These are phyloP conservation scores for Monascus purpureus DNA, from an alignment of 495 filamentous ascomycete genomes.

Conservation along the genomic window DNA sequence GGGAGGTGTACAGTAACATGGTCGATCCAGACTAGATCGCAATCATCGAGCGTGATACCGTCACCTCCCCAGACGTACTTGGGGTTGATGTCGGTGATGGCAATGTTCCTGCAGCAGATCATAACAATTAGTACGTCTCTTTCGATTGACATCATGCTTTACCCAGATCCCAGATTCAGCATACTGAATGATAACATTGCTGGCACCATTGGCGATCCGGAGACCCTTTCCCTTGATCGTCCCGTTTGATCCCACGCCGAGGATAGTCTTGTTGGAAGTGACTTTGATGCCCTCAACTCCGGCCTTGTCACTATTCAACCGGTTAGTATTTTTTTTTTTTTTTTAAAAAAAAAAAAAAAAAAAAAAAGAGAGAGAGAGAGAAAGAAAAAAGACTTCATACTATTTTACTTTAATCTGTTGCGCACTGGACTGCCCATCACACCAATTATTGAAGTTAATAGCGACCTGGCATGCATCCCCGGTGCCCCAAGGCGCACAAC, in stretches of 20 bases:
- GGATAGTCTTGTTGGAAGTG: conserved; percentile 29
- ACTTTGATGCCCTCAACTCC: conserved; percentile 30
- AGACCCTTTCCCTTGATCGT: conserved; percentile 32
- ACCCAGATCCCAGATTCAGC: neutral
- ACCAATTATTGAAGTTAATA: conserved; percentile 39
- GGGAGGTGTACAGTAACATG: conserved; percentile 10
- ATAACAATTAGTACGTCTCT: too few species aligned
- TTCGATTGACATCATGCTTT: neutral
- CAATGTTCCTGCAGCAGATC: conserved; percentile 28
- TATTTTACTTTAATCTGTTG: conserved; percentile 26
- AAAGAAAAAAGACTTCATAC: too few species aligned
- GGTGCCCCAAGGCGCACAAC: conserved; percentile 34
- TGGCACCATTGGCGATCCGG: conserved; percentile 27
- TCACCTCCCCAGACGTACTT: conserved; percentile 15
- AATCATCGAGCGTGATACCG: conserved; percentile 8
- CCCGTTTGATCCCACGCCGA: conserved; percentile 23
- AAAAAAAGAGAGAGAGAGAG: too few species aligned
- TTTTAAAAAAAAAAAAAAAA: too few species aligned
- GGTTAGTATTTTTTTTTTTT: too few species aligned
- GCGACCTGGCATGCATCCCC: conserved; percentile 32
- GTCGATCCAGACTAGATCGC: conserved; percentile 12
- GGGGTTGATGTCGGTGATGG: conserved; percentile 32
- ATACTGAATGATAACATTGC: conserved; percentile 34
- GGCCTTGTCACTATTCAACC: too few species aligned
- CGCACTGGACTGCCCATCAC: conserved; percentile 24